A percentile compares a stretch with the other conserved stretches of the same genome.
Conservation (phyloP, 129 eudicot genomes). For the Tanacetum coccineum region DNA sequence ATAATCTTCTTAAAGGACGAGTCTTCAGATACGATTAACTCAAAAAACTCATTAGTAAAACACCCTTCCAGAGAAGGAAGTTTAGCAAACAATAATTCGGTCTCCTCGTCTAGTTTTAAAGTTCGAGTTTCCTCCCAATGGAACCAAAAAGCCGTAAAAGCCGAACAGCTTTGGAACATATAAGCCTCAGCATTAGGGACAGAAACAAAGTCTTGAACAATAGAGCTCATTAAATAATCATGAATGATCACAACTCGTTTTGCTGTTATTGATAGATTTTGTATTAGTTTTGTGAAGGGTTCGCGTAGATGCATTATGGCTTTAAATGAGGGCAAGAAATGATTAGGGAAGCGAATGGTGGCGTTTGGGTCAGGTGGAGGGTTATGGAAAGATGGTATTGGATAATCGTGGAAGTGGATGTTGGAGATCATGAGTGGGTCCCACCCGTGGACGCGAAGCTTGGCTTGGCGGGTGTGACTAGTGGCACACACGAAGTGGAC, state of each 20-base stretch:
- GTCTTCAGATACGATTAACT: slow-evolving; percentile 19
- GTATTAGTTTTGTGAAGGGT: slow-evolving; percentile 18
- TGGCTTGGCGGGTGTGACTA: slow-evolving; percentile 59
- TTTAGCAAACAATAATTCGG: background rate
- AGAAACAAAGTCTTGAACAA: slow-evolving; percentile 29
- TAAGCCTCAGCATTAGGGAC: slow-evolving; percentile 26
- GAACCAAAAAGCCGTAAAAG: slow-evolving; percentile 32
- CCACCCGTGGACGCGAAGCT: slow-evolving; percentile 41
- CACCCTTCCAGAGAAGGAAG: slow-evolving; percentile 31
- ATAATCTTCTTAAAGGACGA: slow-evolving; percentile 19
- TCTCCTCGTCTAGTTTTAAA: slow-evolving; percentile 14
- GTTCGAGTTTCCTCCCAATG: slow-evolving; percentile 30
- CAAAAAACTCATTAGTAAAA: slow-evolving; percentile 20
- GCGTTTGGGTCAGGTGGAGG: slow-evolving; percentile 49
- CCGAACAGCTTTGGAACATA: slow-evolving; percentile 34
- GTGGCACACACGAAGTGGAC: slow-evolving; percentile 61
- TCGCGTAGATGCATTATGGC: slow-evolving; percentile 43
- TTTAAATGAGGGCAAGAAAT: slow-evolving; percentile 39
- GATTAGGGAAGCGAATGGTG: slow-evolving; percentile 45
- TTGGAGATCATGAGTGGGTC: slow-evolving; percentile 26
- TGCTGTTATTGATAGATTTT: slow-evolving; percentile 17
- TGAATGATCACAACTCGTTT: slow-evolving; percentile 29
- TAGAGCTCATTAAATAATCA: slow-evolving; percentile 40
- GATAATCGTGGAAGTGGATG: slow-evolving; percentile 66
- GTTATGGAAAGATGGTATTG: slow-evolving; percentile 34